Evolutionary conservation across 2,329 filamentous ascomycete species (phyloP), one percentile per base, ranked within the genome.

Genomic region (Dendryphion nanum): DNA sequence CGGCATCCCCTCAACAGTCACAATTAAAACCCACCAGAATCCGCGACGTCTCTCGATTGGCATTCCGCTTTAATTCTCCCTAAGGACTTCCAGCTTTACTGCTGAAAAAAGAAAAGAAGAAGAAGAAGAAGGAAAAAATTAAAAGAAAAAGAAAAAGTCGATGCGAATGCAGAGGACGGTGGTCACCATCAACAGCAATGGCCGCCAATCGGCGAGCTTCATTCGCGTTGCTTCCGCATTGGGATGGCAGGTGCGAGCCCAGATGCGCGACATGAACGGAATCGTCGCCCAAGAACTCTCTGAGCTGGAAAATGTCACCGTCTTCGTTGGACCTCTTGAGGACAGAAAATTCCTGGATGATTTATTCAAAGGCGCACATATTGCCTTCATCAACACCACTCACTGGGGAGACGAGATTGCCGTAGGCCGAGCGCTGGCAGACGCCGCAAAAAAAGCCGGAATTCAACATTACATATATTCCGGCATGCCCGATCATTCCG

Each of bases 361-460:
- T 50, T 76, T 97, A 15, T 97, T 97, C 74, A 73, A 77, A 24
- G 89, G 87, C 45, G 85, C 87, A 16, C 85, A 94, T 53, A 77
- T 94, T 35, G 93, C 93, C 42, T 98, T 97, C 67, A 89, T 97
- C 73, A 98, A 98, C 72, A 98, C 93, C 29, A 95, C 89, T 4
- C 94, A 95, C 57, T 95, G 94, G 73, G 93, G 91, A 35, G 89
- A 97, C 67, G 93, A 98, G 73, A 78, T 93, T 41, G 82, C 83
- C 26, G 94, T 96, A 51, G 93, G 93, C 47, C 84, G 86, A 63
- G 86, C 87, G 2, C 77, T 96, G 43, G 93, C 90, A 42, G 87
- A 95, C 59, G 89, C 89, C 12, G 91, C 91, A 37, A 91, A 93
- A 65, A 82, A 78, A 54, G 86, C 85, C 26, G 83, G 86, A 34